Conservation (phyloP, 108 stramenopile species). For the Pseudonitzschia multiseries region DNA sequence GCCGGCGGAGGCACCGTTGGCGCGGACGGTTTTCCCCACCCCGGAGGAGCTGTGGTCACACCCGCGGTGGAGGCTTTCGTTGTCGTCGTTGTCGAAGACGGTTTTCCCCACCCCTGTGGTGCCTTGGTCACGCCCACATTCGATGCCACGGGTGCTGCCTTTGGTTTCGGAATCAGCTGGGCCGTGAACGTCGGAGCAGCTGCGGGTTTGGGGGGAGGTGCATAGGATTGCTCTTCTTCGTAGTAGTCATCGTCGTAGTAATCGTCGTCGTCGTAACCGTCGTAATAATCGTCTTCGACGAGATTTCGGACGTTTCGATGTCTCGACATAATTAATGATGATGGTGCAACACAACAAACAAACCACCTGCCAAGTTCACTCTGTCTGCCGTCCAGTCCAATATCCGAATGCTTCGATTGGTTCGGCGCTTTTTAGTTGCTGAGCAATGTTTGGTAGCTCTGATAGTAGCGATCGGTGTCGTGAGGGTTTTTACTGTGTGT, state of each 20-base stretch:
- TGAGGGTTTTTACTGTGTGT: no score
- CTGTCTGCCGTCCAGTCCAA: no score
- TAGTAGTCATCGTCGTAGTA: slow-evolving; percentile 61
- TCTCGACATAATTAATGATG: slow-evolving; percentile 80
- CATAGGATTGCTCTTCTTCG: slow-evolving; percentile 59
- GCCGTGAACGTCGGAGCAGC: slow-evolving; percentile 1
- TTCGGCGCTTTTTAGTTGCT: no score
- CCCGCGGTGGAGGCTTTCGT: slow-evolving; percentile 5
- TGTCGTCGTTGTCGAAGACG: slow-evolving; percentile 6
- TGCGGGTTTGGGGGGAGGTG: slow-evolving; percentile 21
- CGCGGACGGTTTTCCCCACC: slow-evolving; percentile 29
- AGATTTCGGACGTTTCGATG: slow-evolving; percentile 79
- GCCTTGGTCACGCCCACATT: slow-evolving; percentile 32
- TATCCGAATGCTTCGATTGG: no score
- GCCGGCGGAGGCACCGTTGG: neutral
- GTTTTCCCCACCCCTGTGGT: slow-evolving; percentile 42
- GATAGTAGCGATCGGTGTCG: no score
- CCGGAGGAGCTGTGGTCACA: slow-evolving; percentile 34
- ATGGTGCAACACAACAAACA: no score
- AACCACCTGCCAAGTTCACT: no score
- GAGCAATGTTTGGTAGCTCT: no score
- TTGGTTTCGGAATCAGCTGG: slow-evolving; percentile 10
- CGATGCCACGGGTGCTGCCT: slow-evolving; percentile 8
- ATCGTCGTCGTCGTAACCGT: slow-evolving; percentile 54
- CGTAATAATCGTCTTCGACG: slow-evolving; percentile 75